Evolutionary conservation across 495 filamentous ascomycete species (phyloP), one percentile per base, ranked within the genome.

Genomic region (Tuber aestivum): DNA sequence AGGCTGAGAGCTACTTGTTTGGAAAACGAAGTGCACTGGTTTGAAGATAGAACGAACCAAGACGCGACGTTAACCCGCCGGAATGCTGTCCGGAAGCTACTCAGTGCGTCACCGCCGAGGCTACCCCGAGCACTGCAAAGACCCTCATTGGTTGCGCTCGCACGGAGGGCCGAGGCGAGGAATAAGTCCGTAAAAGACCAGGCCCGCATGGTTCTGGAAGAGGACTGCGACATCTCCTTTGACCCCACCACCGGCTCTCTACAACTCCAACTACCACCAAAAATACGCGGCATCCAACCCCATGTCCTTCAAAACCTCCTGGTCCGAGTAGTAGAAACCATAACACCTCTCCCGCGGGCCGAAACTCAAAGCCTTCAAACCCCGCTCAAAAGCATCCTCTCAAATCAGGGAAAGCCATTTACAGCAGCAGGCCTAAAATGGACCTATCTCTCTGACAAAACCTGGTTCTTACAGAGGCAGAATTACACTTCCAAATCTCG

Each of bases 21-120:
- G 37, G 86, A 88, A 70, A 87, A 89, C 73, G 78, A 85, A 1
- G 85, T 95, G 37, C 85, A 85, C 3, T 98, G 92, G 90, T 92
- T 92, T 78, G 92, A 94, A 75, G 95, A 99, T 81, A 85, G 86
- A 70, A 97, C 94, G n/a, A 99, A 99, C 80, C 83, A 87, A 50
- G 92, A 97, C 82, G 87, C 86, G 32, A 94, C 91, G 3, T 84
- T 93, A 45, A 97, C 95, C 0, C 84, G 86, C 48, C 87, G 95
- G 70, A 99, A 98, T 81, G 89, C 94, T 0, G 86, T 97, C 40
- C 90, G 95, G 70, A 84, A 89, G 73, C 83, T 97, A 65, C 85
- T 89, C 61, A 84, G 85, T 70, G 81, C 81, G 14, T 41, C 70
- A 9, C 77, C 70, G n/a, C 56, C 76, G 68, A 71, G 50, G n/a